Base-by-base conservation (phyloP, 768 basidiomycete genomes). In the Megacollybia marginata region DNA sequence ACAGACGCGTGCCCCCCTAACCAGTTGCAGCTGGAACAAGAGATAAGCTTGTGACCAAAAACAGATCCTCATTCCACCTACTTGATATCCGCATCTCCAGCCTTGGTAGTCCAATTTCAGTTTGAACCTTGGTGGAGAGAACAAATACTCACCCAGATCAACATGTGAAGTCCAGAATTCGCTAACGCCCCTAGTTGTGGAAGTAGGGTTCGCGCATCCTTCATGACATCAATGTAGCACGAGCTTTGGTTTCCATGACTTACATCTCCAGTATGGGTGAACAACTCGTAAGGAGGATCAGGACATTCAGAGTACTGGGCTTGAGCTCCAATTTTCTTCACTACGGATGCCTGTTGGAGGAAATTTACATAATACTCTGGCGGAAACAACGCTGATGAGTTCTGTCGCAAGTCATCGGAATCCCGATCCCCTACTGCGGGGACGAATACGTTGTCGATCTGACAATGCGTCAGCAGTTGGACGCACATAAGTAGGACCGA, bases 211-310 rank as follows among this genome's bases (percentile, higher is more conserved):
- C 79, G 63, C n/a, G 80, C 79, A 57, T 78, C 78, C 75, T 78
- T 42, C 33, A 42, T 28, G 23, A 28, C 23, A 28, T 28, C 6
- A 28, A 28, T 28, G 23, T 6, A 6, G 13, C 9, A 23, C 13
- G 6, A 33, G 32, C 13, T 15, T 3, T 23, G 4, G n/a, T 3
- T 40, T 40, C 13, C 1, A 46, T 9, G 3, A 54, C 74, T 48
- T 49, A 80, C 79, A 62, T 85, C 83, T 19, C 82, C 83, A 0
- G 82, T 83, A 36, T 51, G 65, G 2, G 33, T 52, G 56, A 85
- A 79, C 16, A 71, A 51, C 7, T 59, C 51, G 42, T 65, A 72
- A 0, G 76, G 71, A 0, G 73, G 56, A 50, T 72, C 48, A 0
- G 78, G 54, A 46, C 83, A 85, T 53, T 79, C 75, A 8, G 54